These are phyloP conservation scores for Calonectria honghensis DNA, from an alignment of 2,329 filamentous ascomycete species.

Conservation along the genomic window DNA sequence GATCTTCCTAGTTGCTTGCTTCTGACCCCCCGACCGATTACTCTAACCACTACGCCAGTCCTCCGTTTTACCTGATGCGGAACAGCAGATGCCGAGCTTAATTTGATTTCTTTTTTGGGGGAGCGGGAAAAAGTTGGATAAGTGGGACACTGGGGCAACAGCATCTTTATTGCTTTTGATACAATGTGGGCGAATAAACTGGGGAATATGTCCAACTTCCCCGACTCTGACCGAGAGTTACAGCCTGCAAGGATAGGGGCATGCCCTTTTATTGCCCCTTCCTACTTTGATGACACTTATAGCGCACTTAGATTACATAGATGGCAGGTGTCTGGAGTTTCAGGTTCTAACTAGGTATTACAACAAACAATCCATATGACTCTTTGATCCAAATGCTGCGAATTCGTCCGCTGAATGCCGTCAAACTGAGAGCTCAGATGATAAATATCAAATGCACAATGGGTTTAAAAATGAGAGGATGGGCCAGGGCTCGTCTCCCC, in stretches of 20 bases:
- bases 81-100: slow-evolving; percentile 37
- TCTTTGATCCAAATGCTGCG: not conserved
- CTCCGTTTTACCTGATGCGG: slow-evolving; percentile 28
- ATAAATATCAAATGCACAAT: not conserved
- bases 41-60: slow-evolving; percentile 49
- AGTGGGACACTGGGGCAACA: slow-evolving; percentile 38
- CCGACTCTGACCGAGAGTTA: slow-evolving; percentile 24
- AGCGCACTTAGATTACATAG: slow-evolving; percentile 30
- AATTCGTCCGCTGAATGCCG: not conserved
- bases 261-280: not conserved
- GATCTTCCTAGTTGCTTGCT: slow-evolving; percentile 36
- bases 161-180: slow-evolving; percentile 37
- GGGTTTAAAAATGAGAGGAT: not conserved
- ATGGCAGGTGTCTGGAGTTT: slow-evolving; percentile 40
- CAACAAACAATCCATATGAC: slow-evolving; percentile 35
- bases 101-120: slow-evolving; percentile 30
- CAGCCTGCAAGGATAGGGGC: not conserved
- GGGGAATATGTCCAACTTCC: slow-evolving; percentile 4
- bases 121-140: slow-evolving; percentile 48
- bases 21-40: slow-evolving; percentile 49
- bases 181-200: not conserved
- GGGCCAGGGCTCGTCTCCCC: not conserved
- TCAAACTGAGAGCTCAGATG: not conserved
- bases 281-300: slow-evolving; percentile 22
- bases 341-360: slow-evolving; percentile 40